These are phyloP conservation scores for Brasilioporus rufonigricans DNA, from an alignment of 768 basidiomycete genomes.

Conservation along the genomic window DNA sequence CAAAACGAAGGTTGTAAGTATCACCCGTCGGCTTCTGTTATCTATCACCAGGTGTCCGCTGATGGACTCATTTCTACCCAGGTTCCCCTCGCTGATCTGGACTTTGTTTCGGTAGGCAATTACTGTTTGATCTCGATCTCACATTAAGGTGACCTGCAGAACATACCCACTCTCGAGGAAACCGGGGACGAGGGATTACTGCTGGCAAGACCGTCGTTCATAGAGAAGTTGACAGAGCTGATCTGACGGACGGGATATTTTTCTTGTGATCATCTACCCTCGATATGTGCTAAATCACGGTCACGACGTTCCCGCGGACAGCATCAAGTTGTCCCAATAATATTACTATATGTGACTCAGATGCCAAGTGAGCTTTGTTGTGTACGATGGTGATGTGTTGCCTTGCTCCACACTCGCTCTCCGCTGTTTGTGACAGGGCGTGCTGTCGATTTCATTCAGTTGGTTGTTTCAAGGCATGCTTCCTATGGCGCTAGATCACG, in stretches of 20 bases:
- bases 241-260: slow-evolving; percentile 1
- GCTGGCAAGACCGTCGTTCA: slow-evolving; percentile 4
- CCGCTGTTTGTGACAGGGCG: too few species aligned
- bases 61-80: background rate
- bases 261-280: background rate
- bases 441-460: too few species aligned
- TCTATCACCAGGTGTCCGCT: background rate
- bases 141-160: slow-evolving; percentile 34
- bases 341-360: too few species aligned
- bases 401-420: too few species aligned
- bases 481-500: too few species aligned
- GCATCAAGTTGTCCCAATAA: too few species aligned
- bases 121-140: background rate
- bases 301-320: too few species aligned
- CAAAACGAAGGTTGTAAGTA: slow-evolving; percentile 22
- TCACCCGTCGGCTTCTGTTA: too few species aligned
- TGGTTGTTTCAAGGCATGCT: too few species aligned
- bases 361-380: too few species aligned
- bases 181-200: slow-evolving; percentile 44
- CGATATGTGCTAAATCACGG: too few species aligned
- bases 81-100: slow-evolving; percentile 48
- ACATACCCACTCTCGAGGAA: slow-evolving; percentile 68
- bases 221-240: background rate
- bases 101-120: slow-evolving; percentile 59
- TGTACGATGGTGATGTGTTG: too few species aligned